A percentile compares a stretch with the other conserved stretches of the same genome.
Conservation (phyloP, 1,284 basidiomycete genomes). For the Kalmanozyma brasiliensis region DNA sequence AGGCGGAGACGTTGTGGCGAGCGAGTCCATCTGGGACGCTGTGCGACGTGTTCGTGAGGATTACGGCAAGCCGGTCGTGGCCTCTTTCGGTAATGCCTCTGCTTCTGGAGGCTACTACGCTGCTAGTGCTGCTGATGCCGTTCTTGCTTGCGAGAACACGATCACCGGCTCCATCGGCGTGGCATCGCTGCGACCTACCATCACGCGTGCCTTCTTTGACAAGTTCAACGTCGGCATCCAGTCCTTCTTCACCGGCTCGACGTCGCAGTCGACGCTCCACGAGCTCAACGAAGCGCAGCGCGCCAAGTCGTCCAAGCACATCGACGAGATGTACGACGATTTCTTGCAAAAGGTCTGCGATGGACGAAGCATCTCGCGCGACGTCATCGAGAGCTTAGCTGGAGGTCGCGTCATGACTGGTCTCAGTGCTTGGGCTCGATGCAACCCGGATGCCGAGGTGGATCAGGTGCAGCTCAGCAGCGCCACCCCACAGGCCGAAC, state of each 20-base stretch:
- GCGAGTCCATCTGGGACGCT: constrained; percentile 69
- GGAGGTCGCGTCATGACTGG: constrained; percentile 70
- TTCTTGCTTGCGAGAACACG: constrained; percentile 68
- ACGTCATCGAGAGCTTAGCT: constrained; percentile 68
- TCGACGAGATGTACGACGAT: constrained; percentile 69
- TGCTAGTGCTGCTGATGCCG: constrained; percentile 63
- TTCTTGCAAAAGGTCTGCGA: constrained; percentile 66
- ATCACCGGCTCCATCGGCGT: constrained; percentile 69
- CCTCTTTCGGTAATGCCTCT: constrained; percentile 69
- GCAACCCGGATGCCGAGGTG: constrained; percentile 46
- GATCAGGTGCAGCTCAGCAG: constrained; percentile 21
- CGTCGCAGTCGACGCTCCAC: constrained; percentile 65
- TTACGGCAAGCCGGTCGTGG: constrained; percentile 69
- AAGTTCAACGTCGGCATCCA: constrained; percentile 68
- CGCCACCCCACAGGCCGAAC: constrained; percentile 13
- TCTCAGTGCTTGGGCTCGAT: constrained; percentile 66
- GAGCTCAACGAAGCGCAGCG: constrained; percentile 63
- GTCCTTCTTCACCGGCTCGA: constrained; percentile 68
- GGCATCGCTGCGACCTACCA: constrained; percentile 69
- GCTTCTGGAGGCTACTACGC: constrained; percentile 69
- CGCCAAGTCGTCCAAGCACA: constrained; percentile 61
- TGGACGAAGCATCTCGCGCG: constrained; percentile 67
- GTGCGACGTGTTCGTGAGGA: constrained; percentile 66
- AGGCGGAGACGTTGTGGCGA: constrained; percentile 69
- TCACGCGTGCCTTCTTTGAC: constrained; percentile 69